Base-by-base conservation (phyloP, 495 filamentous ascomycete genomes). In the Penicillium herquei region DNA sequence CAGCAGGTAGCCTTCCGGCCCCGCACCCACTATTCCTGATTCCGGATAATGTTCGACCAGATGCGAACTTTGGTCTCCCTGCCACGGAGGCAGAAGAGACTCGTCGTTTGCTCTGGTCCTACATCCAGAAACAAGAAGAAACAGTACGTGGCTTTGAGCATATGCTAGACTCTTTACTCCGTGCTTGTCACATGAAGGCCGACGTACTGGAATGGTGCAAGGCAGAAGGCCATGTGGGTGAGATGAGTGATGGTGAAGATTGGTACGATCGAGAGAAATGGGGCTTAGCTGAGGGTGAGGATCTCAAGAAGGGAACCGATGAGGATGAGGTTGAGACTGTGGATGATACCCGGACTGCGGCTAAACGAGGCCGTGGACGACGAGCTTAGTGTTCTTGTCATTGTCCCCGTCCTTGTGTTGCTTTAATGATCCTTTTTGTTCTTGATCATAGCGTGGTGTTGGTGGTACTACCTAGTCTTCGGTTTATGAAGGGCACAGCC, bases 61-160 rank as follows among this genome's bases (percentile, higher is more conserved):
- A 96, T 65, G 77, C 84, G 35, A 86, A 95, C 65, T 80, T 91
- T 34, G 89, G 90, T 13, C 83, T 98, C 1, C 91, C 91, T 0
- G 76, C 85, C 12, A 63, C 76, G 7, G 93, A 97, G 72, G 95
- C 94, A 1, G 90, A 95, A 59, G 92, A 98, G 39, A 92, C 91
- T 12, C 85, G 93, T 18, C 86, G 87, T 32, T 70, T 96, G 10
- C 79, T 98, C 10, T 83, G 90, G 66, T 79, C 88, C 3, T 96
- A 93, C 61, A 88, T 96, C 11, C 92, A 96, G 62, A 96, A 96
- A 68, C 93, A 97, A 63, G 94, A 98, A 63, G 93, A 98, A 70
- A 87, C 96, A 16, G 87, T 91, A 41, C 87, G 94, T 9, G 90
- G 89, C 3, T 84, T 87, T 8, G 82, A 88, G 47, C 82, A 82